Evolutionary conservation across 2,329 filamentous ascomycete species (phyloP).

Genomic region (Diaporthe aspalathi): DNA sequence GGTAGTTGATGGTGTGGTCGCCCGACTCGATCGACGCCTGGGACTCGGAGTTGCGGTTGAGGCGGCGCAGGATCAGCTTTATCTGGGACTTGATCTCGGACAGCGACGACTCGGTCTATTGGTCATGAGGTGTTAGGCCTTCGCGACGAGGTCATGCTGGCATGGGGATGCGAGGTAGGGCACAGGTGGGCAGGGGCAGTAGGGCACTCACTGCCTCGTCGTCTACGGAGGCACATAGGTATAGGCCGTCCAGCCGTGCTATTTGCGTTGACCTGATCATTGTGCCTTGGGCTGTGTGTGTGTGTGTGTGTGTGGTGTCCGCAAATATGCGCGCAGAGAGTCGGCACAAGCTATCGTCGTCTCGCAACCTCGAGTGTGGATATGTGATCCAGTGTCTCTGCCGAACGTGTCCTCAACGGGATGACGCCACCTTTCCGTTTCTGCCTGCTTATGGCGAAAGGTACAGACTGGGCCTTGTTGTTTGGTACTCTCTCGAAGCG

Average conservation of each 20-base stretch:
- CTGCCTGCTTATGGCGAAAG: conserved; percentile 8
- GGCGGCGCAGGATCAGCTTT: conserved; percentile 87
- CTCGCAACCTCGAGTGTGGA: neutral
- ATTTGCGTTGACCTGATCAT: conserved; percentile 97
- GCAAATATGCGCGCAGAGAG: neutral
- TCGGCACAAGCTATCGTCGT: neutral
- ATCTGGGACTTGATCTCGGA: conserved; percentile 90
- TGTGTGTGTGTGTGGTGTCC: neutral
- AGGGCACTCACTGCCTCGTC: conserved; percentile 75
- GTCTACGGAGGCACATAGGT: conserved; percentile 94
- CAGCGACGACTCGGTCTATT: conserved; percentile 77
- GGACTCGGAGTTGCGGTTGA: conserved; percentile 88
- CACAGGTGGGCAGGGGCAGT: too few species aligned
- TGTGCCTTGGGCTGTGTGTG: conserved; percentile 38
- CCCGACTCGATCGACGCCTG: conserved; percentile 93
- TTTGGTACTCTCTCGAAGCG: neutral
- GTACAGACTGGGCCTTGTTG: neutral
- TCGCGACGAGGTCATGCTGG: conserved; percentile 29
- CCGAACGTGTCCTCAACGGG: conserved; percentile 36
- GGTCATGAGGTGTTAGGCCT: neutral
- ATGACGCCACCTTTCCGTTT: conserved; percentile 7
- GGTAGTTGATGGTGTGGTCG: conserved; percentile 85
- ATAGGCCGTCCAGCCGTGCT: conserved; percentile 91
- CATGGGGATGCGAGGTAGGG: conserved; percentile 30
- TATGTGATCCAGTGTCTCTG: neutral